phyloP scores from a whole-genome alignment of 2,329 filamentous ascomycete genomes.

The Monosporascus sp. region DNA sequence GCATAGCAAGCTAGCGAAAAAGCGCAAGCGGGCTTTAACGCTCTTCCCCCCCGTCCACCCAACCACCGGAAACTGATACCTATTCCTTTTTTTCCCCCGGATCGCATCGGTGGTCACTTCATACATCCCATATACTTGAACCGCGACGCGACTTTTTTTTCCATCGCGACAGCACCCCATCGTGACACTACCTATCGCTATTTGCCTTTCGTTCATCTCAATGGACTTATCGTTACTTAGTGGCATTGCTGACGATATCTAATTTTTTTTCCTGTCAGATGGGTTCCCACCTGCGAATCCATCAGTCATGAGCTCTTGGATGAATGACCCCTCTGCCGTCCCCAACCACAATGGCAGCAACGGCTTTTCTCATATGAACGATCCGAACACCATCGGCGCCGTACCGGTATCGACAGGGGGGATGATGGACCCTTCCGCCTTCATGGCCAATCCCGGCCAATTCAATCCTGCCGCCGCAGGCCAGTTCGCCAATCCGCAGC shows the following conservation, averaged over 20 bases:
- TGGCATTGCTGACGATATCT: conserved; percentile 38
- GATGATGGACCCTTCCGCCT: conserved; percentile 64
- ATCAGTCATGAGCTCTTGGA: conserved; percentile 66
- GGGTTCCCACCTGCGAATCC: conserved; percentile 41
- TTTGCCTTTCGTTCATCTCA: conserved; percentile 33
- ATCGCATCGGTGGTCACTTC: conserved; percentile 24
- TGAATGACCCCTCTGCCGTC: conserved; percentile 61
- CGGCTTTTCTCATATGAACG: conserved; percentile 61
- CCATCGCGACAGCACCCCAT: conserved; percentile 35
- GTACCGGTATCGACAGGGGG: conserved; percentile 26
- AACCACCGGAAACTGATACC: background rate
- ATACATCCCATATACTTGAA: conserved; percentile 32
- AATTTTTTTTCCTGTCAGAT: conserved; percentile 34
- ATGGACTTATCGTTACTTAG: conserved; percentile 34
- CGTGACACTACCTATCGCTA: conserved; percentile 34
- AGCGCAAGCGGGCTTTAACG: background rate
- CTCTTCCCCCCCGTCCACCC: background rate
- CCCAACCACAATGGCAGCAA: conserved; percentile 67
- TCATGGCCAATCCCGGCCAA: conserved; percentile 55
- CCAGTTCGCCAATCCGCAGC: conserved; percentile 54
- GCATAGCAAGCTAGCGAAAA: background rate
- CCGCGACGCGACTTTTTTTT: conserved; percentile 37
- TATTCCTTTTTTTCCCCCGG: conserved; percentile 12
- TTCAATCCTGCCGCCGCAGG: conserved; percentile 50
- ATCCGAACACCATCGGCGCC: conserved; percentile 48